A percentile compares a stretch with the other conserved stretches of the same genome.
Evolutionary conservation across 2,329 filamentous ascomycete species (phyloP).

Genomic region (Penicillium sp.): DNA sequence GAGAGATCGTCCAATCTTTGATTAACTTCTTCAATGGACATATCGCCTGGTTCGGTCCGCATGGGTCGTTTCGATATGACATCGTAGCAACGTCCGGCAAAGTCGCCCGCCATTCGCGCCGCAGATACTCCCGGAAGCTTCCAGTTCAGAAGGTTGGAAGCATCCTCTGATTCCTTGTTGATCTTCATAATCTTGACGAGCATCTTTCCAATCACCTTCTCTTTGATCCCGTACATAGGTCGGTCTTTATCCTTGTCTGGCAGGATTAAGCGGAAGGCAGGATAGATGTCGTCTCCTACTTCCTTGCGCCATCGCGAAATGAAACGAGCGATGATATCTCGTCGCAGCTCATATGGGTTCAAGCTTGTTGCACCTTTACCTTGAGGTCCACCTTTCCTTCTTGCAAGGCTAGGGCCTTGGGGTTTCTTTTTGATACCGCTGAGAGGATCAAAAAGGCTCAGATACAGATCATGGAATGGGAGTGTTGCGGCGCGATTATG

Average conservation of each 20-base stretch:
- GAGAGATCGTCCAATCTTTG: slow-evolving; percentile 78
- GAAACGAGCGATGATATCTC: slow-evolving; percentile 82
- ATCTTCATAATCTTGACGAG: slow-evolving; percentile 94
- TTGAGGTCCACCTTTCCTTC: slow-evolving; percentile 63
- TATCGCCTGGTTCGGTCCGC: slow-evolving; percentile 70
- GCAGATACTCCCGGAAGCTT: slow-evolving; percentile 77
- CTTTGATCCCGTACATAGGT: slow-evolving; percentile 91
- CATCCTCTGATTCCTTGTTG: slow-evolving; percentile 86
- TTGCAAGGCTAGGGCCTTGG: slow-evolving; percentile 56
- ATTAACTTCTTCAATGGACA: slow-evolving; percentile 91
- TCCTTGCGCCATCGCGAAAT: slow-evolving; percentile 84
- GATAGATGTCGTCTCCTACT: slow-evolving; percentile 91
- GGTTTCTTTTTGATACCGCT: slow-evolving; percentile 76
- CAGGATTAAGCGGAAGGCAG: slow-evolving; percentile 85
- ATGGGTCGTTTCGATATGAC: slow-evolving; percentile 83
- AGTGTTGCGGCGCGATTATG: slow-evolving; percentile 78
- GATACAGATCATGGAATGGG: slow-evolving; percentile 78
- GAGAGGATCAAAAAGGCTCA: slow-evolving; percentile 78
- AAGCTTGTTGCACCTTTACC: slow-evolving; percentile 54
- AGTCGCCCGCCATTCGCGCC: slow-evolving; percentile 78
- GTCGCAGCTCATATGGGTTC: slow-evolving; percentile 75
- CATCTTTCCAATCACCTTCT: slow-evolving; percentile 85
- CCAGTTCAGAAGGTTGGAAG: slow-evolving; percentile 84
- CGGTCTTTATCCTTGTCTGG: slow-evolving; percentile 92
- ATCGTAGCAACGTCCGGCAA: slow-evolving; percentile 85